Evolutionary conservation across 2,329 filamentous ascomycete genomes (phyloP), one percentile per base, ranked within the genome.

Genomic region (Neoscytalidium dimidiatum): DNA sequence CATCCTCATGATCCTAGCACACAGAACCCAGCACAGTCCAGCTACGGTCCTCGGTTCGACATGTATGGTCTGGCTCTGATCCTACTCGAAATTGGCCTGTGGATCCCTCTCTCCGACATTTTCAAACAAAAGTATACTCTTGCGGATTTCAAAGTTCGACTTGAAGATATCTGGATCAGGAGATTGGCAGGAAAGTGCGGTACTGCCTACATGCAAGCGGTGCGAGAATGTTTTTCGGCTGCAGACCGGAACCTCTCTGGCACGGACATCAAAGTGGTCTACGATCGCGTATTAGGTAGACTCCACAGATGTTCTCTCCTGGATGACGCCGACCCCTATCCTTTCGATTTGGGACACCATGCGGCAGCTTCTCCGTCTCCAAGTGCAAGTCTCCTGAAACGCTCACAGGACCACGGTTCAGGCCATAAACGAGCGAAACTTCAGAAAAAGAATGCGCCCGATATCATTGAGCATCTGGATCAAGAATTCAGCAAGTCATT

Each of bases 31-130:
- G 31, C 4, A 80, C 83, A 1, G 85, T 88, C 63, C 84, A 82
- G 78, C 70, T 74, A 57, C 64, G 75, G 51, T 43, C 71, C 72
- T 29, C 29, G 38, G 6, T 84, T 81, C 33, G 91, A 94, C 67
- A 79, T 94, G 2, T 92, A 92, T 73, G 88, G 90, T 6, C 81
- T 94, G 1, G 90, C 90, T 19, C 85, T 92, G 78, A 79, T 92
- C 3, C 82, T 94, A 0, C 80, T 93, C 2, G 91, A 91, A 6
- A 87, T 94, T 62, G 91, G 91, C 6, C 77, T 94, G 8, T 94
- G 91, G 91, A 87, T 85, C 3, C 88, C 86, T 11, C 81, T 92
- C 28, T 83, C 83, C 63, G 84, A 82, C 75, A 49, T 87, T 13
- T 83, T 83, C 71, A 84, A 91, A 28, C 79, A 85, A 0, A 86